Evolutionary conservation across 2,329 filamentous ascomycete genomes (phyloP), one percentile per base, ranked within the genome.

Genomic region (Clonostachys chloroleuca): DNA sequence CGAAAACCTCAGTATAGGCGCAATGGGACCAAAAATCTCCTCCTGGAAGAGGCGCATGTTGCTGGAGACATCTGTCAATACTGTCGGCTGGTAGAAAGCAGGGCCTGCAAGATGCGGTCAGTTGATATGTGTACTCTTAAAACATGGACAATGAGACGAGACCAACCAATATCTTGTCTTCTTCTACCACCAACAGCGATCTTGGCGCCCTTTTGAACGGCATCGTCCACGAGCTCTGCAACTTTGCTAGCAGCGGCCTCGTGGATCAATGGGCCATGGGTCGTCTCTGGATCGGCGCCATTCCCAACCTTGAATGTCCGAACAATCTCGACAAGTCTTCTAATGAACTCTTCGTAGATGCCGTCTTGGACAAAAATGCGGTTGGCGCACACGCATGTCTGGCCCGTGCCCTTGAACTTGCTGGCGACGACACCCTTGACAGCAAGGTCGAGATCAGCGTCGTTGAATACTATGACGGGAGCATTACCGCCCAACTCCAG

Each of bases 361-460:
- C 78, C 82, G 40, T 75, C 72, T 64, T 92, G 87, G 5, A 92
- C 77, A 63, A 84, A 90, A 51, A 92, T 78, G 16, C 87, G 75
- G 68, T 92, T 92, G 7, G 86, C 86, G 59, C 86, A 89, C 12
- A 96, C 90, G 63, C 92, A 96, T 0, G 91, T 96, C 73, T 96
- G 92, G 34, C 92, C 92, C 0, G 87, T 92, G 24, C 83, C 87
- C 48, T 91, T 86, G 80, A 95, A 96, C 67, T 96, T 96, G 59
- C 81, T 88, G 17, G 83, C 70, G 68, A 65, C 12, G 80, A 80
- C 44, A 83, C 75, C 56, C 40, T 12, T 78, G 80, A 89, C 83
- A 3, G 86, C 86, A 14, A 68, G 65, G 41, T 88, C 84, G n/a
- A 89, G 68, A 59, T 89, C 83, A 14, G 85, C 80, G 56, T 89